Conservation (phyloP, 768 basidiomycete genomes). For the Dentipellis sp. region DNA sequence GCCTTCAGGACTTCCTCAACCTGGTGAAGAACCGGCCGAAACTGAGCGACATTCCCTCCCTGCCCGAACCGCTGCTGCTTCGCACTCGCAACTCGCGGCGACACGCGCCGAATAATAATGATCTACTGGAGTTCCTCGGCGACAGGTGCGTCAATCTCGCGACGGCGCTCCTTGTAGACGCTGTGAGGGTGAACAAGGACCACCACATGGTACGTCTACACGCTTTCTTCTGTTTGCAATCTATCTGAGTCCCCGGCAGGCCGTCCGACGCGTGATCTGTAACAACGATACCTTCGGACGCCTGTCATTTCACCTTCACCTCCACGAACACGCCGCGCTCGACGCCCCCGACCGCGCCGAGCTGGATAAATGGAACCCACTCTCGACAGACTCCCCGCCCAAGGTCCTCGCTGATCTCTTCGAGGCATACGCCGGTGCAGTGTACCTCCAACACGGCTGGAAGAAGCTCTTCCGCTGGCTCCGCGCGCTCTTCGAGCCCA, state of each 20-base stretch:
- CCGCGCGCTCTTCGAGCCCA: conserved; percentile 15
- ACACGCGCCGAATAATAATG: conserved; percentile 21
- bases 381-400: conserved; percentile 15
- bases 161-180: conserved; percentile 21
- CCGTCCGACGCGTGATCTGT: conserved; percentile 18
- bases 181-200: conserved; percentile 19
- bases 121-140: conserved; percentile 26
- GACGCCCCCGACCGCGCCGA: conserved; percentile 10
- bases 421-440: conserved; percentile 23
- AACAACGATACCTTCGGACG: conserved; percentile 26
- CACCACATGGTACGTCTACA: conserved; percentile 19
- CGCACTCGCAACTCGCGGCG: conserved; percentile 19
- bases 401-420: conserved; percentile 26
- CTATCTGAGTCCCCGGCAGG: conserved; percentile 1
- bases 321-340: conserved; percentile 20
- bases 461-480: conserved; percentile 19
- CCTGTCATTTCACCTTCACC: conserved; percentile 19
- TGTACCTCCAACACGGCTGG: conserved; percentile 23
- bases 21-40: not conserved
- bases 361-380: conserved; percentile 17
- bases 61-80: conserved; percentile 11
- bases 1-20: not conserved
- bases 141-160: conserved; percentile 24
- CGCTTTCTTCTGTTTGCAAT: not conserved
- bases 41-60: not conserved